Conservation (phyloP, 148 eudicot genomes). For the Tetragonia tetragonoides region DNA sequence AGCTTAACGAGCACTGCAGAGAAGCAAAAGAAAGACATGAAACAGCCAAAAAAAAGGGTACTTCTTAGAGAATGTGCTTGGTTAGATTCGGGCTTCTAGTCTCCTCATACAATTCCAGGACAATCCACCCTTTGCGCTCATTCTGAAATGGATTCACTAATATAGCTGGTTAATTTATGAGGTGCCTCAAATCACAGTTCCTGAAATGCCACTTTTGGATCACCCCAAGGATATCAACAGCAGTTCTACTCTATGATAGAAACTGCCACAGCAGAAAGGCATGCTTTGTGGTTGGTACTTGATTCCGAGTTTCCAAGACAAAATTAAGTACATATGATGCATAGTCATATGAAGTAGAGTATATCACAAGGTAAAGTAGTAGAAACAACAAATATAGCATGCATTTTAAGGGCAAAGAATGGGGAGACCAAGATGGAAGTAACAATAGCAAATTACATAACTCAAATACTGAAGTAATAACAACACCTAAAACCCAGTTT, state of each 20-base stretch:
- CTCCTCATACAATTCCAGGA: too few relatives aligned
- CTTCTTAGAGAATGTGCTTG: too few relatives aligned
- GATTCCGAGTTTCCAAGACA: neutral
- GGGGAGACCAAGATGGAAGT: neutral
- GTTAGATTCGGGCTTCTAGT: too few relatives aligned
- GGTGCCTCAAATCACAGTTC: neutral
- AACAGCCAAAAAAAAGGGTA: too few relatives aligned
- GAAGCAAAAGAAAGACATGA: too few relatives aligned
- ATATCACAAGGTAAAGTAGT: too few relatives aligned
- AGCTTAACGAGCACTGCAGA: too few relatives aligned
- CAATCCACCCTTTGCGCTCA: too few relatives aligned
- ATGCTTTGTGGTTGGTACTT: neutral
- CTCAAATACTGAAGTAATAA: too few relatives aligned
- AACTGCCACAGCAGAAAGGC: neutral
- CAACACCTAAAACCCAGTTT: neutral
- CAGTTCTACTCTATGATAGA: neutral
- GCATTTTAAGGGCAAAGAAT: neutral
- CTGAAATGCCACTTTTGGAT: neutral
- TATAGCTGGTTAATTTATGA: neutral
- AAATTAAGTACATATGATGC: neutral
- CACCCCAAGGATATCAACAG: neutral
- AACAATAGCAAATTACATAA: too few relatives aligned
- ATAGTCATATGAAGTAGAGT: too few relatives aligned
- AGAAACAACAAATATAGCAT: too few relatives aligned
- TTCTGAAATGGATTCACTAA: neutral